Conservation (phyloP, 2,329 filamentous ascomycete species). For the Hymenoscyphus infarciens region DNA sequence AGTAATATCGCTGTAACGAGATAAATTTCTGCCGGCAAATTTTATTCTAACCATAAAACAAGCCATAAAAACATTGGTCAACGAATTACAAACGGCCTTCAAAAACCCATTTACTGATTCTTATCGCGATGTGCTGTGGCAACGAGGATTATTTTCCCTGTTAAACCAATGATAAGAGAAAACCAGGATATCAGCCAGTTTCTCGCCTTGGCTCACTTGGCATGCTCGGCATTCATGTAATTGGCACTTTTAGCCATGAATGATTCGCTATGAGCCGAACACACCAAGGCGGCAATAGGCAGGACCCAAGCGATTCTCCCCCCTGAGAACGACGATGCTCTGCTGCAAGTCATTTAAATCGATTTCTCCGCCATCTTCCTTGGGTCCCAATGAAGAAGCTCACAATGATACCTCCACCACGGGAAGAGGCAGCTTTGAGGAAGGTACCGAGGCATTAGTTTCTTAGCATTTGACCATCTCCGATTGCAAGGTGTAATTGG, state of each 20-base stretch:
- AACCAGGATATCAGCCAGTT: background rate
- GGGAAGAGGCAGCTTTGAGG: background rate
- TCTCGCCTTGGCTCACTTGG: background rate
- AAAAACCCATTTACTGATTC: background rate
- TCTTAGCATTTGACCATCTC: background rate
- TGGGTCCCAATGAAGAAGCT: conserved; percentile 5
- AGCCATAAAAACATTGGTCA: background rate
- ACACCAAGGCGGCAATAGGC: background rate
- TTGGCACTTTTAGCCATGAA: background rate
- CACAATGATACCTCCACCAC: background rate
- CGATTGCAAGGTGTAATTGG: background rate
- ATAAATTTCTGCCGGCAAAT: too few relatives aligned
- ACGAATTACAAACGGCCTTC: background rate
- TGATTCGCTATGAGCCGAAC: background rate
- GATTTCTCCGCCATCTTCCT: background rate
- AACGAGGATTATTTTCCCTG: background rate
- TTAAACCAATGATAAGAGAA: background rate
- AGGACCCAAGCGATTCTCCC: conserved; percentile 3
- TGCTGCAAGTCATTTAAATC: background rate
- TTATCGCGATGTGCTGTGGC: too few relatives aligned
- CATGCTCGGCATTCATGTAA: background rate
- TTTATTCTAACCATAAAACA: too few relatives aligned
- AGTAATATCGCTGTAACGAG: too few relatives aligned
- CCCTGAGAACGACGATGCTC: conserved; percentile 1
- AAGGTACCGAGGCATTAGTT: conserved; percentile 1